Base-by-base conservation (phyloP, 2,329 filamentous ascomycete species). In the Chaetoscypha palmicola region DNA sequence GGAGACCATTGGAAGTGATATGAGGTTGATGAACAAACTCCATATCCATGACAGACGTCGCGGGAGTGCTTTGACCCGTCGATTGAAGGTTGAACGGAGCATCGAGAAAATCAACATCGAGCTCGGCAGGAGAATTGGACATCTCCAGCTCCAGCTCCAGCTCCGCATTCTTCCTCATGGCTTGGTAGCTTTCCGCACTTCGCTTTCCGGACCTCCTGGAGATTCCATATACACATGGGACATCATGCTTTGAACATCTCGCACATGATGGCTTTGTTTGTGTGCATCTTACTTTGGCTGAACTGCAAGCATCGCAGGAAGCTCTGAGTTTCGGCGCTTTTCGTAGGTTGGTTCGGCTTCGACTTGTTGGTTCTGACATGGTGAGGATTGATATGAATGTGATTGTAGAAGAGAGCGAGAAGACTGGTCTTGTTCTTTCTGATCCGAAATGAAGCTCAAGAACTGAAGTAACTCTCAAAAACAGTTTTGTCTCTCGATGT, bases 261-360 rank as follows among this genome's bases (percentile, higher is more conserved):
- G 42, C 30, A 34, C 42, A 45, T n/a, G 42, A 45, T 20, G 42
- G 42, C 14, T 45, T 45, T 2, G 37, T 31, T 17, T 45, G 42
- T 21, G 42, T 45, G 17, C 42, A 45, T 16, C 42, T 36, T 17
- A 45, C 42, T 35, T 45, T 45, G 11, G 42, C 42, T 17, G 37
- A 39, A 28, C 42, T 45, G 36, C 42, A 45, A 28, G 42, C 42
- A 30, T 45, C 42, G 33, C 42, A 45, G 17, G 42, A 45, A 22
- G 42, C 42, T 35, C 42, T 34, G 11, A 45, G 42, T 19, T 45
- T 45, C 5, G 42, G 42, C 5, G 42, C 42, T 22, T 45, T 45
- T 11, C 42, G 42, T 14, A 31, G n/a, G 20, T 26, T 26, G 9
- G 23, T 39, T 36, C 42, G 42, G 36, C 28, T 39, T 33, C 42